Conservation (phyloP, 139 green algal species). For the Volvox africanus region DNA sequence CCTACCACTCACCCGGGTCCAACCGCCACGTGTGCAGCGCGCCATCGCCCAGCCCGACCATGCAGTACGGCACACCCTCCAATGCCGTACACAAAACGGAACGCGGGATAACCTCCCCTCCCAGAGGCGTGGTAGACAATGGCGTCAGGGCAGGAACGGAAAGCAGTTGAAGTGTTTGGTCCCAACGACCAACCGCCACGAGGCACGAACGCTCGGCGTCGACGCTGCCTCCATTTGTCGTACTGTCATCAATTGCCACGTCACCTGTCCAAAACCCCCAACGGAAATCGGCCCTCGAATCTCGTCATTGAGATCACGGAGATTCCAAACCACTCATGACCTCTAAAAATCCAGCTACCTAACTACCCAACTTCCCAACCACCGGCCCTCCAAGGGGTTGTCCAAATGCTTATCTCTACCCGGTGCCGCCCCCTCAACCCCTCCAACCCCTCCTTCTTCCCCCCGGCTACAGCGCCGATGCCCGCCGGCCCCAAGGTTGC, state of each 20-base stretch:
- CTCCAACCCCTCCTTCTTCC: too few relatives aligned
- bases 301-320: too few relatives aligned
- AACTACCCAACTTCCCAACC: background rate
- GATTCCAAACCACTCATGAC: too few relatives aligned
- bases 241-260: too few relatives aligned
- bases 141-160: conserved; percentile 59
- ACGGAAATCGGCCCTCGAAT: too few relatives aligned
- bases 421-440: too few relatives aligned
- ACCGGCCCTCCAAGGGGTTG: too few relatives aligned
- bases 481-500: too few relatives aligned
- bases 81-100: conserved; percentile 88
- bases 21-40: conserved; percentile 74
- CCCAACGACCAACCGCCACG: conserved; percentile 82
- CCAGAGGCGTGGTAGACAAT: conserved; percentile 50
- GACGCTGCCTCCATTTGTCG: background rate
- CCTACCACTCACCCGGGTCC: conserved; percentile 34
- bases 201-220: conserved; percentile 45
- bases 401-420: too few relatives aligned
- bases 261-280: too few relatives aligned
- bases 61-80: conserved; percentile 85
- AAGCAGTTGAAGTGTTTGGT: conserved; percentile 63
- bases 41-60: conserved; percentile 89
- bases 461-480: too few relatives aligned
- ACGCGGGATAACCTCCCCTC: conserved; percentile 50
- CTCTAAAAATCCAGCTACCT: too few relatives aligned